A percentile compares a stretch with the other conserved stretches of the same genome.
These are phyloP conservation scores for Akanthomyces uredinophilus DNA, from an alignment of 2,329 filamentous ascomycete genomes.

Conservation along the genomic window DNA sequence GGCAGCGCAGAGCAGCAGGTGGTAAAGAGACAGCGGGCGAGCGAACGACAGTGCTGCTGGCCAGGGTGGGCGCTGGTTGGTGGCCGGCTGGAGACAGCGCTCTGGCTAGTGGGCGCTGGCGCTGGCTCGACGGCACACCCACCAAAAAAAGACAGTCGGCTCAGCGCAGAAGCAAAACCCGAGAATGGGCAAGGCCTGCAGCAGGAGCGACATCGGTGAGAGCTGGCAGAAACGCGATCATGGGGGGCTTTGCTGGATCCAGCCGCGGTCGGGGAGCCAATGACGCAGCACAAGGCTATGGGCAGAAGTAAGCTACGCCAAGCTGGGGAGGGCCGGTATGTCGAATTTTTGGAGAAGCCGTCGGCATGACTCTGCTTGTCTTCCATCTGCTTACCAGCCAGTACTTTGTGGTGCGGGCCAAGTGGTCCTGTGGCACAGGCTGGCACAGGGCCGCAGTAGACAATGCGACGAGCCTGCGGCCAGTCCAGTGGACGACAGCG, in stretches of 20 bases:
- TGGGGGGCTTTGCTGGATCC: constrained; percentile 11
- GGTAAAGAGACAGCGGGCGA: background rate
- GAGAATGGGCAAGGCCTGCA: constrained; percentile 6
- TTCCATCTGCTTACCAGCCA: background rate
- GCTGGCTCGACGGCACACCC: background rate
- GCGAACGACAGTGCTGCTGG: background rate
- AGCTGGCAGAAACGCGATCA: constrained; percentile 15
- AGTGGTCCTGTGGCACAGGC: background rate
- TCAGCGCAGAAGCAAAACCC: constrained; percentile 9
- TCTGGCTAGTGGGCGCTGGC: background rate
- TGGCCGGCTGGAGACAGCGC: background rate
- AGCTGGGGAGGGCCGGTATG: background rate
- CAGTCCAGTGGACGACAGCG: background rate
- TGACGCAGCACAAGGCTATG: constrained; percentile 14
- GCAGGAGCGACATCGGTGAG: too few species aligned
- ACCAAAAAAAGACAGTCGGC: background rate
- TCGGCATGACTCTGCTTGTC: background rate
- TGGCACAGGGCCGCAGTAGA: too few species aligned
- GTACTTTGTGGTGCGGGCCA: too few species aligned
- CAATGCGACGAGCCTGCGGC: background rate
- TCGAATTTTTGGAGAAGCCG: background rate
- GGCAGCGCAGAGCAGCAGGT: constrained; percentile 6
- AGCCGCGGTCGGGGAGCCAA: constrained; percentile 12
- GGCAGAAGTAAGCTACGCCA: background rate
- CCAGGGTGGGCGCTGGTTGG: background rate